A percentile compares a stretch with the other conserved stretches of the same genome.
Conservation (phyloP, 139 green algal species). For the Raphidocelis subcapitata region DNA sequence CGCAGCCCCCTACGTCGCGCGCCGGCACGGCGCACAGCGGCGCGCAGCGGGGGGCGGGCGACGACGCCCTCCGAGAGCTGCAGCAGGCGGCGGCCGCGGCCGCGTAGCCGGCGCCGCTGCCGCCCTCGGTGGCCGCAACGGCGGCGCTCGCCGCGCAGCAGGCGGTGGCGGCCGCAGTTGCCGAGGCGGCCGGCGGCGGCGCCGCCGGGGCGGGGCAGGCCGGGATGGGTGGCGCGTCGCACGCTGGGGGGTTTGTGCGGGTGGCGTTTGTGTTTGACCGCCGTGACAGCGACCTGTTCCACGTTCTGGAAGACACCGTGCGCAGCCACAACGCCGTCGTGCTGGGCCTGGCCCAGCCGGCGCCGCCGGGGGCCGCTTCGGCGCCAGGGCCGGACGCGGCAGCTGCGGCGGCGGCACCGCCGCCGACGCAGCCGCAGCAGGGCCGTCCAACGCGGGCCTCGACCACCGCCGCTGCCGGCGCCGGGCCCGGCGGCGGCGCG, state of each 20-base stretch:
- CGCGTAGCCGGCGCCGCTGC: too few species aligned
- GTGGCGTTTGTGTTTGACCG: constrained; percentile 66
- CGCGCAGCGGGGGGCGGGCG: not conserved
- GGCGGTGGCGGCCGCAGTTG: not conserved
- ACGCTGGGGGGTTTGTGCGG: constrained; percentile 24
- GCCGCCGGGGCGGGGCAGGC: not conserved
- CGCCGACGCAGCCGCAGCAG: not conserved
- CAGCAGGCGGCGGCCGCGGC: not conserved
- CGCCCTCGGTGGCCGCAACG: too few species aligned
- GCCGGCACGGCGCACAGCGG: not conserved
- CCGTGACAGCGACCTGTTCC: constrained; percentile 57
- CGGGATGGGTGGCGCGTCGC: not conserved
- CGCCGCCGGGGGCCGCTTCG: not conserved
- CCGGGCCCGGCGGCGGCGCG: too few species aligned
- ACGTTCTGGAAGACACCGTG: constrained; percentile 46
- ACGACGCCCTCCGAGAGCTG: not conserved
- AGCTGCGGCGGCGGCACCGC: not conserved
- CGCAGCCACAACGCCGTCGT: constrained; percentile 24
- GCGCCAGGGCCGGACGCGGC: constrained; percentile 4
- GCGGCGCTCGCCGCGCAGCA: not conserved
- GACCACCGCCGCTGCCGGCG: too few species aligned
- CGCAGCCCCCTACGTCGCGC: too few species aligned
- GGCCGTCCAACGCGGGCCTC: not conserved
- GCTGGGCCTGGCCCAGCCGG: not conserved
- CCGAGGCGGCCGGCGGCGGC: not conserved